A percentile compares a stretch with the other conserved stretches of the same genome.
Conservation (phyloP, 2,329 filamentous ascomycete species). For the Alternaria sp. region DNA sequence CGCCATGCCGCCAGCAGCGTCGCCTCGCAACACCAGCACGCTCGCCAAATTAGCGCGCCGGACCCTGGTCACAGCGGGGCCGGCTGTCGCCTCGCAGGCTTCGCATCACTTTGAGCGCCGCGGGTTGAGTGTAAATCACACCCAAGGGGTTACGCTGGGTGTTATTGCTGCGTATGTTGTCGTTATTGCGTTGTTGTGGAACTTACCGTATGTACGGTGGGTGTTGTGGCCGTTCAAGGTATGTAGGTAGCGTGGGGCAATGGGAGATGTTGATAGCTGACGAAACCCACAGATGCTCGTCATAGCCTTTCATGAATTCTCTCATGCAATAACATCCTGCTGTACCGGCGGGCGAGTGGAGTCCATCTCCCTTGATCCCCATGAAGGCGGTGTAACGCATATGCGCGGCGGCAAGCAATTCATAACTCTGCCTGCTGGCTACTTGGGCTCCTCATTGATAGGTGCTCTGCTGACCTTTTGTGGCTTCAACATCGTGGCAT, state of each 20-base stretch:
- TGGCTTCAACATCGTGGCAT: slow-evolving; percentile 81
- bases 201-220: slow-evolving; percentile 76
- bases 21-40: slow-evolving; percentile 13
- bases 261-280: neutral
- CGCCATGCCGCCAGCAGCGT: slow-evolving; percentile 33
- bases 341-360: slow-evolving; percentile 76
- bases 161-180: slow-evolving; percentile 75
- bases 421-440: slow-evolving; percentile 77
- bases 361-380: slow-evolving; percentile 75
- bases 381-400: slow-evolving; percentile 79
- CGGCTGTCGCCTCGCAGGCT: slow-evolving; percentile 24
- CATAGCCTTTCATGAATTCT: slow-evolving; percentile 82
- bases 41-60: slow-evolving; percentile 33
- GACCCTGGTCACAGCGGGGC: slow-evolving; percentile 35
- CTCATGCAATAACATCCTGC: slow-evolving; percentile 74
- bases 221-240: slow-evolving; percentile 83
- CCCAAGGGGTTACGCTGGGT: slow-evolving; percentile 73
- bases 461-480: slow-evolving; percentile 79
- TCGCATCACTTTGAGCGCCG: slow-evolving; percentile 55
- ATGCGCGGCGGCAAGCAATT: slow-evolving; percentile 75
- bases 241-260: slow-evolving; percentile 9
- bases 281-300: slow-evolving; percentile 56
- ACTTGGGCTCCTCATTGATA: slow-evolving; percentile 77
- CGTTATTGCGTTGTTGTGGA: slow-evolving; percentile 78
- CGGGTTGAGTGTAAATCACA: slow-evolving; percentile 67